Base-by-base conservation (phyloP, 2,329 filamentous ascomycete species). In the Sclerotinia spermophila region DNA sequence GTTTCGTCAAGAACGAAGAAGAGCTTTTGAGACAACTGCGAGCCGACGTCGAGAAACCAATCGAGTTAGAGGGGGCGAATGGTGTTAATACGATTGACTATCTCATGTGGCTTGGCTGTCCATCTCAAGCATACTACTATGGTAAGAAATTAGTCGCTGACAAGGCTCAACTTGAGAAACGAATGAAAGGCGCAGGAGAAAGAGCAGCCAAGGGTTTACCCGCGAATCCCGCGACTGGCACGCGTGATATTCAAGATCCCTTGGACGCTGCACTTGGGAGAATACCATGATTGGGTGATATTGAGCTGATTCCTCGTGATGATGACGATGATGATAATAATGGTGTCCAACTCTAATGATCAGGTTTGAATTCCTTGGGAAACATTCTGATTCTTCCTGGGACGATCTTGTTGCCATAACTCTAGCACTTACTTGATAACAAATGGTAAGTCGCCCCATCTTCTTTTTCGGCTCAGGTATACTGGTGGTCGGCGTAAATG, bases 91-190 rank as follows among this genome's bases (percentile, higher is more conserved):
- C 38, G 4, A 6, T 56, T 13, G 64, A 55, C n/a, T 53, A 40
- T 53, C 35, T 67, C 2, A 55, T 67, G 64, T 67, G 45, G 64
- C 45, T 67, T 56, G 64, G 64, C 6, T 67, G 64, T 4, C 64
- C 45, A 15, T 19, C 21, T 15, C 48, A 67, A 67, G 64, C 64
- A 33, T 53, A 67, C 35, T 67, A 67, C 15, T 67, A 67, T 17
- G 44, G 61, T 27, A n/a, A 27, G 24, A 0, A 51, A 10, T n/a
- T 64, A 5, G 13, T 51, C 19, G 33, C 24, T 6, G 19, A 64
- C 8, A 51, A 64, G 33, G 33, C 4, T 8, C 30, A 8, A n/a
- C 8, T 38, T 0, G 44, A 64, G 1, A 17, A 38, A 33, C 51
- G 44, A 8, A 64, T 27, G 11, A 5, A 5, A 35, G 30, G 19